phyloP scores from a whole-genome alignment of 352 stramenopile species.

The Globisporangium acanthophoron region DNA sequence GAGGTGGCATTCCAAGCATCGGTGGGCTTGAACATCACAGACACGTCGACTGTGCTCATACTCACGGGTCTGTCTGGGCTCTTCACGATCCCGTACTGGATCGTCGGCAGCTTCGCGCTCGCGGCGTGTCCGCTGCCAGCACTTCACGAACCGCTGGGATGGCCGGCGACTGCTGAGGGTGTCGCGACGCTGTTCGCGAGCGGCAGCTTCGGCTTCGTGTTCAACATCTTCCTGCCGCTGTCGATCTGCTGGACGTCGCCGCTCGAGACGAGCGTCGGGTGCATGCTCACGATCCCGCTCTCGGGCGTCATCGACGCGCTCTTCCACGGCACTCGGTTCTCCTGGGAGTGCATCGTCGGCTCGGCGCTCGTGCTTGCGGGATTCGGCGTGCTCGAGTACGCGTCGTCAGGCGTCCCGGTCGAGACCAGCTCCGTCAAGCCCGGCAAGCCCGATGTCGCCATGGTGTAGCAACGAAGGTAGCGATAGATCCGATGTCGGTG shows the following conservation, averaged over 20 bases:
- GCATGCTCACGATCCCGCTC: constrained; percentile 54
- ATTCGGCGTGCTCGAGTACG: constrained; percentile 36
- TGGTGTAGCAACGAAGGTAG: background rate
- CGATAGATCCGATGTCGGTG: background rate
- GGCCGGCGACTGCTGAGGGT: constrained; percentile 26
- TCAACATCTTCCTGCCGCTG: constrained; percentile 38
- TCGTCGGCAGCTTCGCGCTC: constrained; percentile 35
- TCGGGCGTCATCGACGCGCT: constrained; percentile 39
- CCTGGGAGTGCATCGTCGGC: constrained; percentile 37
- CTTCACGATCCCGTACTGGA: constrained; percentile 43
- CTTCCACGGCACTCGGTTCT: constrained; percentile 41
- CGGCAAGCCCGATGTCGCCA: background rate
- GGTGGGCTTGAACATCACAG: constrained; percentile 33
- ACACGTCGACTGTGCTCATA: constrained; percentile 43
- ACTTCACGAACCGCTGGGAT: constrained; percentile 45
- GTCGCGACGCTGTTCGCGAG: constrained; percentile 32
- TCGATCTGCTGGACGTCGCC: constrained; percentile 50
- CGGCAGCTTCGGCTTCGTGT: constrained; percentile 24
- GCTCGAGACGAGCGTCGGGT: constrained; percentile 47
- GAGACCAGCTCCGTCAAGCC: constrained; percentile 5
- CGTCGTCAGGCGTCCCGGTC: background rate
- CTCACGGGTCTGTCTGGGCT: constrained; percentile 40
- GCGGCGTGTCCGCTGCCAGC: constrained; percentile 28
- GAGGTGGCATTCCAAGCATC: constrained; percentile 35
- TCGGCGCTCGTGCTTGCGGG: constrained; percentile 43